These are phyloP conservation scores for Solanum hybrid DNA, from an alignment of 305 asterid genomes.

Conservation along the genomic window DNA sequence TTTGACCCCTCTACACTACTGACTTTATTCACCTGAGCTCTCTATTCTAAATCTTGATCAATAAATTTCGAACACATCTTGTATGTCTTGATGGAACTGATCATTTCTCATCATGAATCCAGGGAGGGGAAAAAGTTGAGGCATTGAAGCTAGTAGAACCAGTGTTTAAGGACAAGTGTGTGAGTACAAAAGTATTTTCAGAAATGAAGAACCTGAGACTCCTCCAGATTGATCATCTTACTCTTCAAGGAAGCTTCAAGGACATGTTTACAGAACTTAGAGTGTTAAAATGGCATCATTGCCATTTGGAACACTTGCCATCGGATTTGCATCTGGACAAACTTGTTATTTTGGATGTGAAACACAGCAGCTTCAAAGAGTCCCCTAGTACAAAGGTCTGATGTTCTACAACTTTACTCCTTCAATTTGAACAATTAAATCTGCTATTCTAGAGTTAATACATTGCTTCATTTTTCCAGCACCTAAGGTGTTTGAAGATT, in stretches of 20 bases:
- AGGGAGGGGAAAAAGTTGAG: not conserved
- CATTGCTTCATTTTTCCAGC: not conserved
- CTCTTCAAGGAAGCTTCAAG: not conserved
- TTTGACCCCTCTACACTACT: not conserved
- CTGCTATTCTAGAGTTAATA: not conserved
- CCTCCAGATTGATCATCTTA: not conserved
- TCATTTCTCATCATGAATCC: not conserved
- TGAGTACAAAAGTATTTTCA: not conserved
- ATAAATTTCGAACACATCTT: not conserved
- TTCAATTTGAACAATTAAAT: not conserved
- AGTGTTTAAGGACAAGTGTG: not conserved
- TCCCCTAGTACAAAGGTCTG: not conserved
- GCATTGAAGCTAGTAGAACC: not conserved
- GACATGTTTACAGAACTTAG: not conserved
- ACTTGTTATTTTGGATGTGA: not conserved
- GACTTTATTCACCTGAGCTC: not conserved
- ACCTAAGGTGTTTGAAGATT: not conserved
- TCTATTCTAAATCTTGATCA: not conserved
- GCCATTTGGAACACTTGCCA: not conserved
- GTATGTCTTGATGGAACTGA: not conserved
- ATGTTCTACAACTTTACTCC: not conserved
- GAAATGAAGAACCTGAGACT: not conserved
- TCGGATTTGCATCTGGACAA: not conserved
- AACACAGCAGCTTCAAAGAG: accelerated
- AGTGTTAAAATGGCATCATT: not conserved